Evolutionary conservation across 2,329 filamentous ascomycete species (phyloP).

Genomic region (Talaromyces sp.): DNA sequence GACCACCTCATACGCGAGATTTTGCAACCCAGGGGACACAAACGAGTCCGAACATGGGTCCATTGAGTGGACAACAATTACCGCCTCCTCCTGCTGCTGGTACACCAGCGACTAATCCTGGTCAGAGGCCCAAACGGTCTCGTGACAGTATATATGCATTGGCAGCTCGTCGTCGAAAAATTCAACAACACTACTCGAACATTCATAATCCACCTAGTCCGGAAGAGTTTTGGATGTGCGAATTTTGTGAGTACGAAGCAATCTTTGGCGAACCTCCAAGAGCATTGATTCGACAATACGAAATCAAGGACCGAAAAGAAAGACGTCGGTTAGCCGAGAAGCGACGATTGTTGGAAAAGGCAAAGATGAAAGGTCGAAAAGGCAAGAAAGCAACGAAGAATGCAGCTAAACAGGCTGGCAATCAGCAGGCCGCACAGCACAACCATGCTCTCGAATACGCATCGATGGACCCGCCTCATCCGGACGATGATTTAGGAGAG

Average conservation of each 20-base stretch:
- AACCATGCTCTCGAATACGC: constrained; percentile 41
- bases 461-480: constrained; percentile 40
- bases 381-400: constrained; percentile 76
- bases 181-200: constrained; percentile 73
- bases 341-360: constrained; percentile 79
- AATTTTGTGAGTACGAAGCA: constrained; percentile 95
- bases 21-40: constrained; percentile 55
- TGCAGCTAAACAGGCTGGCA: constrained; percentile 46
- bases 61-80: constrained; percentile 28
- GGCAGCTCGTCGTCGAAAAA: constrained; percentile 72
- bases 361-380: constrained; percentile 88
- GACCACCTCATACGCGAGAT: constrained; percentile 31
- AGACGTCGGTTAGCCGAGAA: constrained; percentile 84
- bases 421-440: constrained; percentile 31
- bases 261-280: constrained; percentile 87
- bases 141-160: constrained; percentile 67
- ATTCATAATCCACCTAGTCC: constrained; percentile 65
- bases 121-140: constrained; percentile 64
- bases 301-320: constrained; percentile 85
- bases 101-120: constrained; percentile 36
- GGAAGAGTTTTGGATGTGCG: constrained; percentile 89
- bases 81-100: constrained; percentile 36
- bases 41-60: constrained; percentile 50
- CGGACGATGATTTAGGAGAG: constrained; percentile 49
- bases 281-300: constrained; percentile 84